Evolutionary conservation across 2,329 filamentous ascomycete species (phyloP), one percentile per base, ranked within the genome.

Genomic region (Botrytis medusae): DNA sequence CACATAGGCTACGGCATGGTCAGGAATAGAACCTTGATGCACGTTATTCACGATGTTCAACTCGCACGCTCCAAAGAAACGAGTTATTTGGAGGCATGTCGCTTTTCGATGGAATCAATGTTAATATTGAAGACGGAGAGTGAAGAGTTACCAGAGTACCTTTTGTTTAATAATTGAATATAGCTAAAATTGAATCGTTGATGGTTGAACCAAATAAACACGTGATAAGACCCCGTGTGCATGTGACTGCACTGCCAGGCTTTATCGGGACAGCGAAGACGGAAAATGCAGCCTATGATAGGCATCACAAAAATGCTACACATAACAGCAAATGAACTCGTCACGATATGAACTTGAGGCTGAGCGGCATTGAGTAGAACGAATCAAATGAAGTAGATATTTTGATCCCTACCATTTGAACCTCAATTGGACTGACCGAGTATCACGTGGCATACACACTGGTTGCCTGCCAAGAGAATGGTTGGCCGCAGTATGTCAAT

Each of bases 401-500:
- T 29, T 54, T 76, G 74, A 44, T 62, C n/a, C 61, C n/a, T 46
- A 20, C 48, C 25, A 20, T 34, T n/a, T 20, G n/a, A 48, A 32
- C 51, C 32, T 68, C 48, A 40, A 68, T 72, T 72, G 37, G 70
- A 42, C 44, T 46, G 29, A 72, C 29, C 37, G 40, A 34, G 22
- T 32, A 72, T 72, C 70, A 72, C 62, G 70, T 60, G 46, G 37
- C 4, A 10, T 18, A 9, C 37, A 57, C 20, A n/a, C 42, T 42
- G 64, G 34, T 42, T 68, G 16, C 64, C 25, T 68, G 70, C 62
- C 61, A 72, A 72, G 70, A 54, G 34, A 72, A 46, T 54, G 44
- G 7, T 37, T 29, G 32, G 16, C 22, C 9, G 51, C 67, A 60
- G 48, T 34, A 25, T 25, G 48, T 42, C 37, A 46, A 57, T 42